Evolutionary conservation across 148 eudicot species (phyloP).

Genomic region (Hydrangea macrophylla): DNA sequence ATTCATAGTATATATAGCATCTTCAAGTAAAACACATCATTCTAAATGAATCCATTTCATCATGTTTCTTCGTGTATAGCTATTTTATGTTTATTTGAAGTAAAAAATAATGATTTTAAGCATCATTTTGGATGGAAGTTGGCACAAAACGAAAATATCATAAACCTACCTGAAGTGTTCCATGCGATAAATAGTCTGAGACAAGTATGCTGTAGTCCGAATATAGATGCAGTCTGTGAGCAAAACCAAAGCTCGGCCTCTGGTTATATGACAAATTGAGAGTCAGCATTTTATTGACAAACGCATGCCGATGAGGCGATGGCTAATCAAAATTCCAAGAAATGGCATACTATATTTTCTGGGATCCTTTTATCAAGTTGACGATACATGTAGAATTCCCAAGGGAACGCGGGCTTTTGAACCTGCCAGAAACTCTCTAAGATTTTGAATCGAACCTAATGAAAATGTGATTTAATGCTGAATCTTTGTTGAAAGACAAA

Average conservation of each 20-base stretch:
- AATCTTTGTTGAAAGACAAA: slow-evolving; percentile 5
- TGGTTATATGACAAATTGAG: slow-evolving; percentile 25
- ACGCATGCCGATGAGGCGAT: neutral
- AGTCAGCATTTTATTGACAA: slow-evolving; percentile 14
- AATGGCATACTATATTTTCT: slow-evolving; percentile 51
- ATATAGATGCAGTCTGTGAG: slow-evolving; percentile 75
- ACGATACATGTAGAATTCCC: slow-evolving; percentile 97
- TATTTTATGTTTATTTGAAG: no score
- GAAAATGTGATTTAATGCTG: neutral
- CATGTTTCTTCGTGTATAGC: no score
- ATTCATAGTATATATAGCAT: no score
- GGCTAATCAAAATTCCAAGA: slow-evolving; percentile 12
- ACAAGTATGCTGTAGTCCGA: slow-evolving; percentile 88
- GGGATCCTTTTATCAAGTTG: slow-evolving; percentile 76
- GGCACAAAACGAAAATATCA: slow-evolving; percentile 17
- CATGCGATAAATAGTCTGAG: slow-evolving; percentile 69
- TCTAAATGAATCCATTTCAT: no score
- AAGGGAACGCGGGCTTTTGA: slow-evolving; percentile 87
- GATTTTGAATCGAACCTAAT: neutral
- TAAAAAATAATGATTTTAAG: no score
- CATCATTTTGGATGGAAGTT: neutral
- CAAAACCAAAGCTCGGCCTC: slow-evolving; percentile 80
- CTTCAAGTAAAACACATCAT: no score
- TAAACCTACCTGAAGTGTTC: slow-evolving; percentile 84
- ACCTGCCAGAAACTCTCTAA: slow-evolving; percentile 45